Evolutionary conservation across 2,329 filamentous ascomycete genomes (phyloP), one percentile per base, ranked within the genome.

Genomic region (Cladosporium sp.): DNA sequence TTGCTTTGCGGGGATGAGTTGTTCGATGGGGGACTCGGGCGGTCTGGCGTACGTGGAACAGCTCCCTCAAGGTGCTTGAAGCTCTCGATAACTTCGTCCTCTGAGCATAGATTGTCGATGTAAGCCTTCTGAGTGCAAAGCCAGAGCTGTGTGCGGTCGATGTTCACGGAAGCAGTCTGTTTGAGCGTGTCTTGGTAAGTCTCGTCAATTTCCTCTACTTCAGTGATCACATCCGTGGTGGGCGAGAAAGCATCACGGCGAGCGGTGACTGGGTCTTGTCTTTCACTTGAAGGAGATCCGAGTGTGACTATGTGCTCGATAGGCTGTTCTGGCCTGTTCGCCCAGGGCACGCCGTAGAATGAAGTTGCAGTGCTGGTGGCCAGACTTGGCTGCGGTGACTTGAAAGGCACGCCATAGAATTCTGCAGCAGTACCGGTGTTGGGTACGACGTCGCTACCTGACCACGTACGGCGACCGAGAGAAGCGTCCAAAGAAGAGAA

Each of bases 361-460:
- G 90, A 88, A 76, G 96, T 92, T 6, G 94, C 94, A 21, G 91
- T 93, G 30, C 92, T 92, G 1, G 94, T 97, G 0, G 93, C 93
- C 1, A 93, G 92, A 57, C 44, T 24, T 52, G 60, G n/a, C 66
- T 57, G 32, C 18, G 68, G 21, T 1, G 68, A 59, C 83, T 85
- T 71, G 90, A 93, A 97, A 3, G 93, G 93, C 32, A 90, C 85
- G 69, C 90, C 89, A 80, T 98, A 98, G 74, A 97, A 98, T 69
- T 90, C 88, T 76, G 97, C 92, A 11, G 94, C 94, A n/a, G 90
- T 93, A 34, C 92, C 92, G 1, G 94, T 97, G 0, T 92, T 94
- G 1, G 93, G 93, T 0, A 88, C 87, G 3, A 77, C 76, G 12
- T 79, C 78, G 15, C 76, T 74, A 30, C 89, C 81, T 73, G 92